Conservation (phyloP, 306 rosid genomes). For the Dalbergia oliveri region DNA sequence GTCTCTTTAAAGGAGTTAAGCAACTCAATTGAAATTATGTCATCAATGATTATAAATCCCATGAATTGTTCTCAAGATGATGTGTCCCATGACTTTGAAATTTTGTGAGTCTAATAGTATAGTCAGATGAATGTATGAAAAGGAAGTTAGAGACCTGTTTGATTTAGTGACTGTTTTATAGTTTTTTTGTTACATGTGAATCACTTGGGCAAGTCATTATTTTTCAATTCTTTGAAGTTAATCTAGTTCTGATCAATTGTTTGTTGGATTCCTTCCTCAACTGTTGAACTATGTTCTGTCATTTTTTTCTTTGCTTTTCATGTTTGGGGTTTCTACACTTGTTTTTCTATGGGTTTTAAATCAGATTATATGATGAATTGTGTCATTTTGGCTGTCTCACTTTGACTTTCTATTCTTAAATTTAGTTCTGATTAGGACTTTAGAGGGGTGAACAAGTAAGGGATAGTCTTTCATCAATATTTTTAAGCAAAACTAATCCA, state of each 20-base stretch:
- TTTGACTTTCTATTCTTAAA: conserved; percentile 5
- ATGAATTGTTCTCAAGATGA: conserved; percentile 19
- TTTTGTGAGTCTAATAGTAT: neutral
- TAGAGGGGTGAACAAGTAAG: conserved; percentile 4
- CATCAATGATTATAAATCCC: conserved; percentile 10
- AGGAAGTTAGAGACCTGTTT: conserved; percentile 8
- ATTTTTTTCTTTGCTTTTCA: neutral
- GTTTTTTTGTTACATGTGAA: neutral
- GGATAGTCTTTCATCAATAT: neutral
- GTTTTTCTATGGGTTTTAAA: neutral
- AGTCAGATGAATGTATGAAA: neutral
- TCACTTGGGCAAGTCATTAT: conserved; percentile 2
- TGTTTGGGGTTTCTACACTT: neutral
- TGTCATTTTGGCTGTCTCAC: conserved; percentile 11
- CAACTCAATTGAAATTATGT: conserved; percentile 24
- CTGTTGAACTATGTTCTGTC: neutral
- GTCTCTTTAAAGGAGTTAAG: neutral
- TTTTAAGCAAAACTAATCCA: neutral
- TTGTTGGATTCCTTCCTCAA: neutral
- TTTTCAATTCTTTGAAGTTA: neutral
- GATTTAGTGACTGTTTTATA: neutral
- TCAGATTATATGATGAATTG: conserved; percentile 21
- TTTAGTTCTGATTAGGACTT: neutral
- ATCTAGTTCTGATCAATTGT: conserved; percentile 17
- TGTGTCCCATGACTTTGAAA: conserved; percentile 18